These are phyloP conservation scores for Sutorius australiensis DNA, from an alignment of 768 basidiomycete species.

Conservation along the genomic window DNA sequence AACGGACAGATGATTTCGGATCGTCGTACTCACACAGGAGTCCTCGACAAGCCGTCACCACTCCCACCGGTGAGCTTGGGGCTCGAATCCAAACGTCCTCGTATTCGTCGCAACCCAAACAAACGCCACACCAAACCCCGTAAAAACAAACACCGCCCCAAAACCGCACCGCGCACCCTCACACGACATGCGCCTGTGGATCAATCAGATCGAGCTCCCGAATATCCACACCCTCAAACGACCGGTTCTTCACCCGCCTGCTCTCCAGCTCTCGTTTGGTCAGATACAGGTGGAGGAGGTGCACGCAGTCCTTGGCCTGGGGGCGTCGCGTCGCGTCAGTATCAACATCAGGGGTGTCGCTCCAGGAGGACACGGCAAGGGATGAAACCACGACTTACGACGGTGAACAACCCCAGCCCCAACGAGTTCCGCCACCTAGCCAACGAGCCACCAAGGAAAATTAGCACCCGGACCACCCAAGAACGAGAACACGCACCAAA, in stretches of 20 bases:
- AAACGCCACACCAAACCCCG: no score
- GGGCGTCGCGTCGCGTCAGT: no score
- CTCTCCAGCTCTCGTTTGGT: constrained; percentile 69
- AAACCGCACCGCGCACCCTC: not conserved
- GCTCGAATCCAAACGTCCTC: no score
- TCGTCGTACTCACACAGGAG: no score
- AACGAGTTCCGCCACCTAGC: constrained; percentile 62
- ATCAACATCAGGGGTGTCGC: no score
- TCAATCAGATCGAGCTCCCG: constrained; percentile 62
- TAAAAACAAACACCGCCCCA: not conserved
- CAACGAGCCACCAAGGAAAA: no score
- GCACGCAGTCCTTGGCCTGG: constrained; percentile 64
- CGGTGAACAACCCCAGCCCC: constrained; percentile 63
- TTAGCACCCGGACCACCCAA: not conserved
- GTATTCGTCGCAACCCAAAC: no score
- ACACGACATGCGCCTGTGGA: constrained; percentile 12
- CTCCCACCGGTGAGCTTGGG: no score
- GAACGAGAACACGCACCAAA: constrained; percentile 45
- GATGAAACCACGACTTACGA: constrained; percentile 29
- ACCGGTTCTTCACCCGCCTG: constrained; percentile 61
- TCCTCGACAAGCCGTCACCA: no score
- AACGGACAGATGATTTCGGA: no score
- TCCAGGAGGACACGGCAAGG: no score
- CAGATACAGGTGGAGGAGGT: constrained; percentile 48
- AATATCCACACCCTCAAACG: constrained; percentile 72